A percentile compares a stretch with the other conserved stretches of the same genome.
phyloP scores from a whole-genome alignment of 352 stramenopile species.

The Pythium phragmiticola region DNA sequence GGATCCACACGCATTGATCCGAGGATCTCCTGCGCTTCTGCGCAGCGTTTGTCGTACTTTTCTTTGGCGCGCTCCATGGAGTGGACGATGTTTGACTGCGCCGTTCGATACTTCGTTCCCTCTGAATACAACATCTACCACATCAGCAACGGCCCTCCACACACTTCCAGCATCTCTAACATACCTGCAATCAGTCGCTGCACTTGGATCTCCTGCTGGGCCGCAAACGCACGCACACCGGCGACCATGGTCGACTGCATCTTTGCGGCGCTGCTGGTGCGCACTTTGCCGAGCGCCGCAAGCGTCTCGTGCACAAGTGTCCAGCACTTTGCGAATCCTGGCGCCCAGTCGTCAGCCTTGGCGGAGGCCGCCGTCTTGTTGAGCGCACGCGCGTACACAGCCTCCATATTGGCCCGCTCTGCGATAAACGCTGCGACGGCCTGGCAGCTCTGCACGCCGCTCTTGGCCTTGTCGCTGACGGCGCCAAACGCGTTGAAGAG shows the following conservation, averaged over 20 bases:
- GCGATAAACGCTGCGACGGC: slow-evolving; percentile 60
- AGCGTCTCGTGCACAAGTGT: slow-evolving; percentile 50
- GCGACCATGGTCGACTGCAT: slow-evolving; percentile 61
- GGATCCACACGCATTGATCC: slow-evolving; percentile 16
- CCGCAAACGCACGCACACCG: slow-evolving; percentile 62
- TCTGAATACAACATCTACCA: slow-evolving; percentile 31
- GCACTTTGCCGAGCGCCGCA: slow-evolving; percentile 49
- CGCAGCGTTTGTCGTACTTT: slow-evolving; percentile 75
- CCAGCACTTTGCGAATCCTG: slow-evolving; percentile 61
- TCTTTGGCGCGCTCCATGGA: slow-evolving; percentile 70
- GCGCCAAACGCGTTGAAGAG: slow-evolving; percentile 63
- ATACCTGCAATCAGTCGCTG: slow-evolving; percentile 70
- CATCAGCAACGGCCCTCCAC: slow-evolving; percentile 39
- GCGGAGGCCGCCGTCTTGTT: slow-evolving; percentile 62
- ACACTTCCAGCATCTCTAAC: not conserved
- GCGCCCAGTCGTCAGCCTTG: slow-evolving; percentile 69
- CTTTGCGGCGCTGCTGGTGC: slow-evolving; percentile 54
- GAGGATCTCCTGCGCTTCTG: slow-evolving; percentile 61
- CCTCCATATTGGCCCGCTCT: slow-evolving; percentile 58
- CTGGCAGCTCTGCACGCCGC: slow-evolving; percentile 73
- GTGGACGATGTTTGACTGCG: slow-evolving; percentile 57
- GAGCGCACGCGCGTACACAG: slow-evolving; percentile 57
- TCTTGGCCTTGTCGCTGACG: slow-evolving; percentile 77
- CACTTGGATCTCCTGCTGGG: slow-evolving; percentile 74
- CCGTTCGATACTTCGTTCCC: slow-evolving; percentile 66